Base-by-base conservation (phyloP, 129 eudicot species). In the Heracleum sosnowskyi region DNA sequence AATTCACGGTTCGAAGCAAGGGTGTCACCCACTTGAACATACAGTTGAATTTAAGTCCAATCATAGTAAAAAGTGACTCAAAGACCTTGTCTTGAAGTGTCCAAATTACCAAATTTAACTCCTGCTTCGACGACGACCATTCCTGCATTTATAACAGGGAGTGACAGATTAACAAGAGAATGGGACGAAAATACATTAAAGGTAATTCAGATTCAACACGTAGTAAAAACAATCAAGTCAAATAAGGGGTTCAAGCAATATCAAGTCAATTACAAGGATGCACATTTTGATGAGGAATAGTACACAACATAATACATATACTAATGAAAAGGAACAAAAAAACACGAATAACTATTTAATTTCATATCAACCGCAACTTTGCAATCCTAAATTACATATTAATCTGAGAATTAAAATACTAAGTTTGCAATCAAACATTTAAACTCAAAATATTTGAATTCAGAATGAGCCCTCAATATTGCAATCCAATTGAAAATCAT, bases 111-210 rank as follows among this genome's bases (percentile, higher is more conserved):
- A 64, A 66, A 51, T 79, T 90, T 84, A 91, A 86, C 99, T 96
- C 92, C 99, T 92, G 99, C 99, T 95, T 69, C 96, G 89, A 77
- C 96, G 97, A 47, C 99, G 79, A 47, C 99, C 97, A 46, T 92
- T 96, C 66, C 99, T 96, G 90, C 83, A 77, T 45, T 41, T 24
- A 29, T 36, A 4, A 73, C 60, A 66, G 83, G 36, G 35, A 72
- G 20, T 7, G 68, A 53, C 40, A 26, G 55, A 15, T 72, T n/a
- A 72, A 18, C 24, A 72, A 72, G 45, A 18, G 45, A 40, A n/a
- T 8, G 20, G 68, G 16, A 26, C 3, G 1, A 26, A 60, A 24
- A 31, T 2, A 10, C 4, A 57, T 22, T 10, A 60, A 10, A 60
- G 16, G 68, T n/a, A 26, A 22, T 60, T n/a, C 16, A 60, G 34